These are phyloP conservation scores for Grigorovia yakushimaensis DNA, from an alignment of 805 yeast species.

Conservation along the genomic window DNA sequence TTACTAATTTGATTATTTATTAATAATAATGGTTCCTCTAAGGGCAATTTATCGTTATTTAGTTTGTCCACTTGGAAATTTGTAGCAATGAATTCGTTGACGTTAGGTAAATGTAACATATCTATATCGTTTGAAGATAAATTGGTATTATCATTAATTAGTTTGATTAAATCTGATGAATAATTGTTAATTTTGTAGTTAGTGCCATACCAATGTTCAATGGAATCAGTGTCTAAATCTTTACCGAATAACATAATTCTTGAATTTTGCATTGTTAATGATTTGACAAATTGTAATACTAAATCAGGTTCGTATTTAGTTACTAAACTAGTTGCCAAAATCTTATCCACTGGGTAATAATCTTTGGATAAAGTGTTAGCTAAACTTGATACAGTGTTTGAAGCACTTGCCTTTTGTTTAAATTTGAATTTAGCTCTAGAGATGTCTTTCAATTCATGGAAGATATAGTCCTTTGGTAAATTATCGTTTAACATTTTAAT, in stretches of 20 bases:
- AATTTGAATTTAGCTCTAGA: constrained; percentile 66
- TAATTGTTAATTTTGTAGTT: constrained; percentile 48
- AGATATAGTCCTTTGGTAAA: constrained; percentile 71
- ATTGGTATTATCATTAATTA: constrained; percentile 26
- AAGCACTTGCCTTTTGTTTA: constrained; percentile 64
- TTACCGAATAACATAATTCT: constrained; percentile 47
- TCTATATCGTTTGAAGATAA: constrained; percentile 3
- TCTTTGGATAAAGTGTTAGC: constrained; percentile 52
- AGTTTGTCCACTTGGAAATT: constrained; percentile 53
- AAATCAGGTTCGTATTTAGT: constrained; percentile 48
- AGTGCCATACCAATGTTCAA: constrained; percentile 89
- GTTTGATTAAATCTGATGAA: constrained; percentile 30
- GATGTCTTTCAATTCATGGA: constrained; percentile 63
- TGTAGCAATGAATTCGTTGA: constrained; percentile 76
- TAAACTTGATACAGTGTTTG: constrained; percentile 60
- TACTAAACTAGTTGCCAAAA: constrained; percentile 49
- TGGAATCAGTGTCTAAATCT: constrained; percentile 39
- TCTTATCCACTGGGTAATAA: constrained; percentile 50
- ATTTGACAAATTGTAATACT: constrained; percentile 40
- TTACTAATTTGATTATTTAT: constrained; percentile 39
- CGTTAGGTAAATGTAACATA: constrained; percentile 50
- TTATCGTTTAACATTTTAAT: constrained; percentile 46
- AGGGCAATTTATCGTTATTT: constrained; percentile 23
- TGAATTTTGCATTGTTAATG: constrained; percentile 50
- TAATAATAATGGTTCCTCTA: constrained; percentile 53